Evolutionary conservation across 805 yeast genomes (phyloP), one percentile per base, ranked within the genome.

Genomic region (Lipomyces japonicus): DNA sequence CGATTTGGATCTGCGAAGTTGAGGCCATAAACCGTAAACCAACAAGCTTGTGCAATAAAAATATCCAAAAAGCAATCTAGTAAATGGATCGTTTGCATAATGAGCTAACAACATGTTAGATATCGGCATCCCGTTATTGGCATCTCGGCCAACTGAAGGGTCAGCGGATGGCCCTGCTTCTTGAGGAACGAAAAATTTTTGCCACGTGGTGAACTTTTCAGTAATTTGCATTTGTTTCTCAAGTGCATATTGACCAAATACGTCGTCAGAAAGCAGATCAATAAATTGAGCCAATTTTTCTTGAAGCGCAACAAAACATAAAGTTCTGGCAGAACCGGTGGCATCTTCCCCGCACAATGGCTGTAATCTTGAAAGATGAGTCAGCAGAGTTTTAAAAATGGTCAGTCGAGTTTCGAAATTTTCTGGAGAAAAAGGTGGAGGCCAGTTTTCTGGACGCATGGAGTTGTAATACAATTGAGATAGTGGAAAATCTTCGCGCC

Each of bases 401-500:
- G 24, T 18, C 21, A 24, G 25, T 12, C 50, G 47, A 6, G 18
- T 24, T 4, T 35, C 1, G 22, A 5, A 25, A 19, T 41, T 37
- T 4, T 5, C 34, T 5, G 39, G 22, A 6, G 48, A 35, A 6
- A 42, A 24, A 4, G 44, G 48, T 7, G 42, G 39, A n/a, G 51
- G 49, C 23, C 48, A 38, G 22, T 23, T 25, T 4, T 34, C 42
- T 10, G 35, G 18, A 7, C 36, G 25, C n/a, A 45, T 25, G n/a
- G 51, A 24, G 37, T 21, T 23, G 31, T 39, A 39, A 24, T 43
- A 51, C 18, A 47, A 28, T 19, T 32, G 34, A 4, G 55, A 51
- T 2, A 44, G 46, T 4, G 51, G 55, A 14, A 34, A 47, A 24
- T 43, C 55, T 16, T 46, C 47, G 7, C 50, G 44, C 55, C 55